Percentiles rank a stretch among this genome's conserved stretches.
Conservation (phyloP, 208 protist genomes). For the Kentomonas sorsogonicus region DNA sequence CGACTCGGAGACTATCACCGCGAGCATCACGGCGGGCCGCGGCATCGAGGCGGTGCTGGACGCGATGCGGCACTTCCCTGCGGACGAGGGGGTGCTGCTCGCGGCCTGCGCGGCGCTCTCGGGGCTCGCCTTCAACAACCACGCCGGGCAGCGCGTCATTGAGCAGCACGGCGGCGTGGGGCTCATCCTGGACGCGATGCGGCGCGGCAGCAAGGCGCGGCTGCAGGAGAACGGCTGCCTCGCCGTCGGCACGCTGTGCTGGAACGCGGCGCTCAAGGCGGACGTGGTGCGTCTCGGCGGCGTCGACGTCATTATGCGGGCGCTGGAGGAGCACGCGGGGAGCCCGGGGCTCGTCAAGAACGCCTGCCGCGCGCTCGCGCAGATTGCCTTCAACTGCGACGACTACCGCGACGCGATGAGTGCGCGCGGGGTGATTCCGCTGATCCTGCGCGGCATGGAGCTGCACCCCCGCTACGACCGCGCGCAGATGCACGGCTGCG, state of each 20-base stretch:
- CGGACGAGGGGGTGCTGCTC: slow-evolving; percentile 79
- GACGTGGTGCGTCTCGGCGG: slow-evolving; percentile 78
- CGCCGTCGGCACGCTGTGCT: slow-evolving; percentile 89
- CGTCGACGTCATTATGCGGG: slow-evolving; percentile 77
- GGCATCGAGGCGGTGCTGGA: slow-evolving; percentile 70
- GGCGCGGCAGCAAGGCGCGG: slow-evolving; percentile 59
- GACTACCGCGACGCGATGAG: slow-evolving; percentile 85
- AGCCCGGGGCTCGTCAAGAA: slow-evolving; percentile 84
- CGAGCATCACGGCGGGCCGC: slow-evolving; percentile 64
- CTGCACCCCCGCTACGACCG: slow-evolving; percentile 81
- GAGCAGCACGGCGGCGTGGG: slow-evolving; percentile 68
- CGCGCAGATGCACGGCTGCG: slow-evolving; percentile 87
- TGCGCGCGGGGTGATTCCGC: slow-evolving; percentile 69
- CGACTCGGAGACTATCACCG: slow-evolving; percentile 86
- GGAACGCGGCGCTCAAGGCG: slow-evolving; percentile 87
- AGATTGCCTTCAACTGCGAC: slow-evolving; percentile 89
- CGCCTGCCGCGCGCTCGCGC: slow-evolving; percentile 81
- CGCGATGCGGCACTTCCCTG: slow-evolving; percentile 76
- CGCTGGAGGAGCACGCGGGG: slow-evolving; percentile 73
- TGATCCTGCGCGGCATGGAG: slow-evolving; percentile 85
- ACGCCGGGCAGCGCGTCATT: slow-evolving; percentile 72
- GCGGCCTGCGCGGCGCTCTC: slow-evolving; percentile 81
- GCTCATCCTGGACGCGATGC: slow-evolving; percentile 81
- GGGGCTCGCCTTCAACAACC: slow-evolving; percentile 85
- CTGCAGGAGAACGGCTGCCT: slow-evolving; percentile 87